These are phyloP conservation scores for Cutaneotrichosporon cutaneum DNA, from an alignment of 1,284 basidiomycete genomes.

Conservation along the genomic window DNA sequence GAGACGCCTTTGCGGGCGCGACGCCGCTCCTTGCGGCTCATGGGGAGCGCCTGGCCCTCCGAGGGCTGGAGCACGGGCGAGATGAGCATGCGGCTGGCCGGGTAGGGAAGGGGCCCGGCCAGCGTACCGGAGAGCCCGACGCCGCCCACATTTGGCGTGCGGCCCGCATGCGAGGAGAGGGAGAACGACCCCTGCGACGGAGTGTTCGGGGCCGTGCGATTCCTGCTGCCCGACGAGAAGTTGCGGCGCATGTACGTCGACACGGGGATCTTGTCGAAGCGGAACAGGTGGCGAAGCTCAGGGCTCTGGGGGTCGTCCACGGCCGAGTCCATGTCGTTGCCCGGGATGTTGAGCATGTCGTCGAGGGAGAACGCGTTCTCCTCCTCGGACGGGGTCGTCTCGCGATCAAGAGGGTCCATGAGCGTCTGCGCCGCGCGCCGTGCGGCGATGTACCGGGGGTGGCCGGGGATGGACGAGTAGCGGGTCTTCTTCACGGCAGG, in stretches of 20 bases:
- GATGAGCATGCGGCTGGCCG: conserved; percentile 25
- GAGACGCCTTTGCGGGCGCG: conserved; percentile 12
- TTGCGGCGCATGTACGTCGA: conserved; percentile 17
- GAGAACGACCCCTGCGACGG: conserved; percentile 14
- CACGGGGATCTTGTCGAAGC: conserved; percentile 43
- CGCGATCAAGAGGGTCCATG: conserved; percentile 33
- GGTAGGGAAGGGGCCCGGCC: conserved; percentile 19
- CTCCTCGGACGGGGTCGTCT: conserved; percentile 35
- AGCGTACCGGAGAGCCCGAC: conserved; percentile 18
- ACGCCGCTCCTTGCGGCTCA: conserved; percentile 26
- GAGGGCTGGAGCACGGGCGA: conserved; percentile 21
- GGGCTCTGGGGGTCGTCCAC: conserved; percentile 12
- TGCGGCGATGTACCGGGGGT: conserved; percentile 46
- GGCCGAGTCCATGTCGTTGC: conserved; percentile 29
- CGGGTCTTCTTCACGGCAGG: conserved; percentile 35
- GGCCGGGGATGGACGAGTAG: conserved; percentile 51
- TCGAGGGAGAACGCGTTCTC: conserved; percentile 38
- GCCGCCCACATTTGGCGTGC: conserved; percentile 6
- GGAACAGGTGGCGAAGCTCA: conserved; percentile 37
- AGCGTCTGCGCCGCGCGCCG: conserved; percentile 31
- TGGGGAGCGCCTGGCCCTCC: conserved; percentile 11
- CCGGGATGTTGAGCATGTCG: conserved; percentile 46
- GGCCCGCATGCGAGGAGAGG: conserved; percentile 13
- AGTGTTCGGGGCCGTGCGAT: conserved; percentile 19
- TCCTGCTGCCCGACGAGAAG: conserved; percentile 13